phyloP scores from a whole-genome alignment of 257 asterid genomes.

The Salvia miltiorrhiza region DNA sequence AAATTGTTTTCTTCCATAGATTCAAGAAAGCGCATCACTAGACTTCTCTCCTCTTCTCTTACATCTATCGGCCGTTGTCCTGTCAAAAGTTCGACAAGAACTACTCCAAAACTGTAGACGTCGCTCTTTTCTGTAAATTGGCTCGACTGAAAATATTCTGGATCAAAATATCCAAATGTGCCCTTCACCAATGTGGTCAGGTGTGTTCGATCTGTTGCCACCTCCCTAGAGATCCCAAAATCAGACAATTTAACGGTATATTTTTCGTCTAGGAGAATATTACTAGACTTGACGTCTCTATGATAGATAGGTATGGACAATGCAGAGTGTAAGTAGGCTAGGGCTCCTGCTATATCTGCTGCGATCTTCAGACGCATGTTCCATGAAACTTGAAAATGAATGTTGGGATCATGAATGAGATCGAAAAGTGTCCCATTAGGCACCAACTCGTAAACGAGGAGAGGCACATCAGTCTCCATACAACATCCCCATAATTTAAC shows the following conservation, averaged over 20 bases:
- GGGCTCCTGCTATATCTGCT: slow-evolving; percentile 20
- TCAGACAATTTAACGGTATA: slow-evolving; percentile 13
- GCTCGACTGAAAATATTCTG: slow-evolving; percentile 18
- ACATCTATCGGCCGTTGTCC: slow-evolving; percentile 9
- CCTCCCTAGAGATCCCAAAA: slow-evolving; percentile 10
- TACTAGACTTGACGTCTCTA: slow-evolving; percentile 26
- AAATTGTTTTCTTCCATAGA: not conserved
- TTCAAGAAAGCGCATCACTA: not conserved
- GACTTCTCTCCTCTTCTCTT: not conserved
- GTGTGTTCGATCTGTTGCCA: slow-evolving; percentile 22
- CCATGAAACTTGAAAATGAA: not conserved
- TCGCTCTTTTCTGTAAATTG: slow-evolving; percentile 29
- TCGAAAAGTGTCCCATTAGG: slow-evolving; percentile 22
- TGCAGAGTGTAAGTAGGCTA: slow-evolving; percentile 23
- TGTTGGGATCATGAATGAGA: slow-evolving; percentile 7
- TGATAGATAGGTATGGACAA: slow-evolving; percentile 22
- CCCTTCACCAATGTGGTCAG: slow-evolving; percentile 22
- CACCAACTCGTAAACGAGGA: slow-evolving; percentile 14
- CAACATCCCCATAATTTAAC: slow-evolving; percentile 21
- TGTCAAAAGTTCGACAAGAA: slow-evolving; percentile 23
- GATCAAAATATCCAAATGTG: slow-evolving; percentile 32
- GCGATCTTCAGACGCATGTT: slow-evolving; percentile 24
- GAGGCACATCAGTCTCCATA: slow-evolving; percentile 19
- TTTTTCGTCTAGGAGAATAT: slow-evolving; percentile 24
- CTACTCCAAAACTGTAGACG: slow-evolving; percentile 29